Conservation (phyloP, 225 moss, liverwort and hornwort species). For the Physcomitrellopsis africana region DNA sequence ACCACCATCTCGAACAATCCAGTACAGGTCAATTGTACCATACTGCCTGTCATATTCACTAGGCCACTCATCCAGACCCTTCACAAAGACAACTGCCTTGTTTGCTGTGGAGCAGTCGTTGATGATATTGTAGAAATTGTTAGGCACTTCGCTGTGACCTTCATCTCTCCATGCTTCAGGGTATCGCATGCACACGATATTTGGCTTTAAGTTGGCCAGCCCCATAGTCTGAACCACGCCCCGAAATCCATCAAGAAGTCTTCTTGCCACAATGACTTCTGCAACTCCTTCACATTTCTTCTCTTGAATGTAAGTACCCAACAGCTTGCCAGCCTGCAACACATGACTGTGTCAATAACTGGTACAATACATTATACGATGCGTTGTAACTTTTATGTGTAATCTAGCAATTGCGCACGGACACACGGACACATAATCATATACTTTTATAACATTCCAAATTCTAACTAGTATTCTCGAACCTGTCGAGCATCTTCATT, state of each 20-base stretch:
- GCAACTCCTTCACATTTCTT: slow-evolving; percentile 99
- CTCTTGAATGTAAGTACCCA: slow-evolving; percentile 91
- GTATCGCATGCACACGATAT: slow-evolving; percentile 98
- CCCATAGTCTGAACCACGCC: slow-evolving; percentile 98
- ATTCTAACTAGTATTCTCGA: background rate
- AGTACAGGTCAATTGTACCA: slow-evolving; percentile 96
- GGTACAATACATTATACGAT: background rate
- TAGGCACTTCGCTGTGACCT: slow-evolving; percentile 71
- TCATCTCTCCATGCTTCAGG: slow-evolving; percentile 96
- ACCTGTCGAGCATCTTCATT: slow-evolving; percentile 89
- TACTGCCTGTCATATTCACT: slow-evolving; percentile 88
- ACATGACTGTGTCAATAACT: background rate
- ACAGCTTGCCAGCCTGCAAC: slow-evolving; percentile 70
- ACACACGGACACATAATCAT: background rate
- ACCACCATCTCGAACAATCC: slow-evolving; percentile 99
- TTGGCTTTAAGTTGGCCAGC: slow-evolving; percentile 95
- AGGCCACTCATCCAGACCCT: slow-evolving; percentile 99
- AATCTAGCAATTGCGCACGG: background rate
- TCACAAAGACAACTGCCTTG: slow-evolving; percentile 98
- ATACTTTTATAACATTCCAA: background rate
- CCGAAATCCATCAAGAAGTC: slow-evolving; percentile 90
- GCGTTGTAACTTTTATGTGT: background rate
- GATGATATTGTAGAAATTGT: slow-evolving; percentile 86
- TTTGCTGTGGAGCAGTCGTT: slow-evolving; percentile 99
- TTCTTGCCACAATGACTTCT: slow-evolving; percentile 86